Conservation (phyloP, 768 basidiomycete genomes). For the Pseudohyphozyma bogoriensis region DNA sequence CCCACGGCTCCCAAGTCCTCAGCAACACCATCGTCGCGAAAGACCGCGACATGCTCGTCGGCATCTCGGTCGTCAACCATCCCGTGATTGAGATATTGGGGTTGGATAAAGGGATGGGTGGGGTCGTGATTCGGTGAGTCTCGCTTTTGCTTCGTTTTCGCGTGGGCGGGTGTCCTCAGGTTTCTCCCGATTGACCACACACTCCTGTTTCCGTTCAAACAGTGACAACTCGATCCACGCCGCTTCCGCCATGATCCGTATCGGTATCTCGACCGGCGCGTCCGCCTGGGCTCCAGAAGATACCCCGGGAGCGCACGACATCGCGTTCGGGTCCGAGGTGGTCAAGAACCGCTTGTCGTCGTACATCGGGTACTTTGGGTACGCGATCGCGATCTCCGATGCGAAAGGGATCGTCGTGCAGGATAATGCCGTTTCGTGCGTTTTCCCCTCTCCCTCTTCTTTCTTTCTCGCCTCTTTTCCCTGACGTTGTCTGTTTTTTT, state of each 20-base stretch:
- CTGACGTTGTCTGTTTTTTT: neutral
- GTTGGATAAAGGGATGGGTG: too few relatives aligned
- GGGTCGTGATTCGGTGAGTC: constrained; percentile 12
- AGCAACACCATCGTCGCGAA: constrained; percentile 30
- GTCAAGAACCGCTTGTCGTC: constrained; percentile 18
- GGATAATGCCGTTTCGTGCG: constrained; percentile 22
- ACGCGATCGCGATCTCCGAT: constrained; percentile 29
- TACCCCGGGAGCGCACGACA: constrained; percentile 16
- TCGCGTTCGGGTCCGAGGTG: constrained; percentile 18
- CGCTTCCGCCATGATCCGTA: constrained; percentile 31
- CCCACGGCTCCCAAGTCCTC: constrained; percentile 19
- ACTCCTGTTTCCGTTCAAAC: too few relatives aligned
- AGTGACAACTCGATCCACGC: constrained; percentile 29
- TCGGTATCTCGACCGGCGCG: constrained; percentile 33
- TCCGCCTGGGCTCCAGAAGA: constrained; percentile 30
- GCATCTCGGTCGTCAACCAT: constrained; percentile 31
- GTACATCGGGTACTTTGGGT: constrained; percentile 31
- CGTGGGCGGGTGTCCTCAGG: too few relatives aligned
- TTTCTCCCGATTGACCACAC: neutral
- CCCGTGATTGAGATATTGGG: too few relatives aligned
- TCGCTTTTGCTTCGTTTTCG: neutral
- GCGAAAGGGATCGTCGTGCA: constrained; percentile 12
- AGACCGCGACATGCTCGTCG: constrained; percentile 25
- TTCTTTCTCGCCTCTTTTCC: too few relatives aligned
- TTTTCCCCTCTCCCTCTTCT: neutral